Evolutionary conservation across 1,139 yeast species (phyloP), one percentile per base, ranked within the genome.

Genomic region (Pneumocystis murina): DNA sequence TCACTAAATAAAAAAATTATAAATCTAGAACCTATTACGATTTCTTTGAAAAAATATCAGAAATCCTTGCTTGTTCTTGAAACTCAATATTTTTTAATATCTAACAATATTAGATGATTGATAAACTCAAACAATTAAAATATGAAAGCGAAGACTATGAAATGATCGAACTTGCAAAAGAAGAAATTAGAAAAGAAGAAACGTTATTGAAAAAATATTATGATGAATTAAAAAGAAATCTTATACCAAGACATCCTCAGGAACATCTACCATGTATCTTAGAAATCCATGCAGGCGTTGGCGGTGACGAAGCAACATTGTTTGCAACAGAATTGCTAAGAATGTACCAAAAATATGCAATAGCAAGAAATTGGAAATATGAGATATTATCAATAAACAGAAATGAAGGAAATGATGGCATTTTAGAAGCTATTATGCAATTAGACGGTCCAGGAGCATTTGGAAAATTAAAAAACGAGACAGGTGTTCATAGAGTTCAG

Each of bases 401-500:
- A 41, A 60, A 62, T 12, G 67, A 65, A 30, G 62, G 59, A 7
- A 79, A 79, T 35, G 80, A 80, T 59, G 92, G 89, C 12, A 75
- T 90, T 20, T 80, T 84, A 30, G 96, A 90, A 72, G 95, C 91
- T 0, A 85, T 91, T 41, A 69, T 94, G 54, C 78, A 84, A 66
- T 80, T 92, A 10, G 86, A 87, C 68, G 82, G 84, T 64, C 85
- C 87, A 0, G 95, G 95, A 0, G 80, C 95, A 0, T 92, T 85
- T 72, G 85, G 85, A 68, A 71, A 79, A 39, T 75, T 92, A 65
- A 80, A 94, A 67, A 85, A 83, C 70, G 99, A 92, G 72, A 89
- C 95, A 62, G 99, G 99, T 1, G 96, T 92, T 16, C 99, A 92
- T 72, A 77, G 99, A 62, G 98, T 92, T 1, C 99, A 92, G 73